These are phyloP conservation scores for Mucor racemosus DNA, from an alignment of 371 early-diverging fungal genomes.

Conservation along the genomic window DNA sequence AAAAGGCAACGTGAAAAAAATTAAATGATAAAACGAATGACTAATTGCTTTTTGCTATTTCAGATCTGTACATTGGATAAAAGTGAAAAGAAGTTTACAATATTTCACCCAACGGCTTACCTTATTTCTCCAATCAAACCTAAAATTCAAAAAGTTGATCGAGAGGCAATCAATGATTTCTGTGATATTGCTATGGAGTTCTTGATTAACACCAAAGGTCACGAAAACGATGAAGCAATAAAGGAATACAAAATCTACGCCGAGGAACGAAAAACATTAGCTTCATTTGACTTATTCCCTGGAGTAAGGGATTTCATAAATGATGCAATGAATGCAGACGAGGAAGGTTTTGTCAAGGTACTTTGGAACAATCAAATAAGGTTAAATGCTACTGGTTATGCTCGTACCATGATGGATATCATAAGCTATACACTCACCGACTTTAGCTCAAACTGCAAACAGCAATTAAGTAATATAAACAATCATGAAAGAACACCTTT, in stretches of 20 bases:
- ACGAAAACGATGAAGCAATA: slow-evolving; percentile 10
- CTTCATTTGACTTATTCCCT: slow-evolving; percentile 15
- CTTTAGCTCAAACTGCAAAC: slow-evolving; percentile 24
- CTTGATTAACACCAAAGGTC: neutral
- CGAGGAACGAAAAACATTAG: slow-evolving; percentile 4
- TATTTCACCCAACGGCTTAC: too few species aligned
- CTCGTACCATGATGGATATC: slow-evolving; percentile 21
- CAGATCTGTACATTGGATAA: slow-evolving; percentile 1
- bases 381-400: slow-evolving; percentile 15
- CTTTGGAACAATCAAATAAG: slow-evolving; percentile 19
- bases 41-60: slow-evolving; percentile 16
- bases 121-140: too few species aligned
- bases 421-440: slow-evolving; percentile 15
- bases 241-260: slow-evolving; percentile 9
- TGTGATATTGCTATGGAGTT: slow-evolving; percentile 22
- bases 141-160: slow-evolving; percentile 15
- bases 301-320: slow-evolving; percentile 11
- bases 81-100: too few species aligned
- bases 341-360: slow-evolving; percentile 10
- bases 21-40: slow-evolving; percentile 16
- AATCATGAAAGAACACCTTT: slow-evolving; percentile 14
- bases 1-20: slow-evolving; percentile 19
- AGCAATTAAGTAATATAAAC: neutral
- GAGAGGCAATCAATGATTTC: slow-evolving; percentile 15
- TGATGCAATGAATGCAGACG: slow-evolving; percentile 5